A percentile compares a stretch with the other conserved stretches of the same genome.
Evolutionary conservation across 1,284 basidiomycete genomes (phyloP).

Genomic region (Farysia itapuensis): DNA sequence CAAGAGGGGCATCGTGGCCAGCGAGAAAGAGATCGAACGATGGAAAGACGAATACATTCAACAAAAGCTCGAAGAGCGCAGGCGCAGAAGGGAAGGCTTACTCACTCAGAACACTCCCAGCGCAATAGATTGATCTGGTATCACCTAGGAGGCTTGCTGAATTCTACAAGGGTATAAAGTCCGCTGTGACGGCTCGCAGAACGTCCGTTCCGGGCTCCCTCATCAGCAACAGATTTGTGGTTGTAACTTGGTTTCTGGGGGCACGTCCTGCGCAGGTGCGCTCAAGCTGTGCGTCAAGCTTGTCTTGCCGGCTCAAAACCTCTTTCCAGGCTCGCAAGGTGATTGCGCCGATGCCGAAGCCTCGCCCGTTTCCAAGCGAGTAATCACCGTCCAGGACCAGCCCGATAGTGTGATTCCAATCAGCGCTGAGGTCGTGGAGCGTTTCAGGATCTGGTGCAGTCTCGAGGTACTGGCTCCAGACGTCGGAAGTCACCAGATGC

Average conservation of each 20-base stretch:
- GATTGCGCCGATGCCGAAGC: slow-evolving; percentile 25
- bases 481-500: not conserved
- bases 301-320: slow-evolving; percentile 12
- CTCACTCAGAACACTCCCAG: not conserved
- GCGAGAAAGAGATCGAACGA: slow-evolving; percentile 49
- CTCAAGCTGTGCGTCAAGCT: slow-evolving; percentile 1
- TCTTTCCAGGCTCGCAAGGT: slow-evolving; percentile 17
- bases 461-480: slow-evolving; percentile 8
- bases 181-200: slow-evolving; percentile 21
- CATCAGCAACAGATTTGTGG: slow-evolving; percentile 19
- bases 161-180: slow-evolving; percentile 2
- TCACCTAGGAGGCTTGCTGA: not conserved
- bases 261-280: slow-evolving; percentile 8
- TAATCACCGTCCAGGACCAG: slow-evolving; percentile 47
- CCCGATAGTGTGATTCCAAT: slow-evolving; percentile 35
- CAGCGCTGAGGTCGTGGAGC: slow-evolving; percentile 13
- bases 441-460: slow-evolving; percentile 13
- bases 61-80: slow-evolving; percentile 31
- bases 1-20: slow-evolving; percentile 45
- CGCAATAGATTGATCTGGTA: not conserved
- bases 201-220: slow-evolving; percentile 23
- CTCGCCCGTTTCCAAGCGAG: slow-evolving; percentile 35
- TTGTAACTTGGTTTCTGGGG: slow-evolving; percentile 19
- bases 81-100: not conserved
- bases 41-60: slow-evolving; percentile 47